Base-by-base conservation (phyloP, 495 filamentous ascomycete genomes). In the Tuber brumale region DNA sequence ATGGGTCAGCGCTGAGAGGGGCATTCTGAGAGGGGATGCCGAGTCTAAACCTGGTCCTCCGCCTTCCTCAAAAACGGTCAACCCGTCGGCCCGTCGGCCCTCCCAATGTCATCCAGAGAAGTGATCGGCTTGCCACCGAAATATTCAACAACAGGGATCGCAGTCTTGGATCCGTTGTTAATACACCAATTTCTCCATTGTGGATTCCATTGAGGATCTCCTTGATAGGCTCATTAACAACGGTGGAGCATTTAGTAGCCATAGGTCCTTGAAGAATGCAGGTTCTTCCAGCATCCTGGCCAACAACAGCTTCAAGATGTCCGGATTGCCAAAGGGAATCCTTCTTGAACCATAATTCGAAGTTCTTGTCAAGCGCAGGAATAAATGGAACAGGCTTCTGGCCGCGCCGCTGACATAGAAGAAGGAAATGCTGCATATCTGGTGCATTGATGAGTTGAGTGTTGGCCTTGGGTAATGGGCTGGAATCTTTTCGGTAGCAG, bases 271-370 rank as follows among this genome's bases (percentile, higher is more conserved):
- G 95, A 73, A 98, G 86, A 84, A 99, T 97, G 86, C 94, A 97
- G 14, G 93, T 95, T 75, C 95, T 88, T 69, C 93, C 94, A 74
- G 97, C 94, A 84, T 99, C 95, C 85, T 97, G 94, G 78, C 87
- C 94, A 71, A 97, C 92, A 81, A 99, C 95, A 45, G 95, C 95
- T 77, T 93, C 94, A 18, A 97, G 88, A 83, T 98, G 94, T n/a
- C n/a, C 84, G 0, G 94, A 97, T 85, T 99, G 95, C 95, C 95
- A 97, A 42, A 99, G 89, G n/a, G 94, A 97, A 84, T 99, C 95
- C 85, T 99, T 99, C 90, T 99, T 99, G 90, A n/a, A n/a, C n/a
- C n/a, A n/a, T n/a, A 99, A 96, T 84, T 97, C 95, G 72, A 99
- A 97, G 78, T 92, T 95, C 74, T 96, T 94, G 83, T 99, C 95